These are phyloP conservation scores for Brassica cretica DNA, from an alignment of 345 rosid genomes.

Conservation along the genomic window DNA sequence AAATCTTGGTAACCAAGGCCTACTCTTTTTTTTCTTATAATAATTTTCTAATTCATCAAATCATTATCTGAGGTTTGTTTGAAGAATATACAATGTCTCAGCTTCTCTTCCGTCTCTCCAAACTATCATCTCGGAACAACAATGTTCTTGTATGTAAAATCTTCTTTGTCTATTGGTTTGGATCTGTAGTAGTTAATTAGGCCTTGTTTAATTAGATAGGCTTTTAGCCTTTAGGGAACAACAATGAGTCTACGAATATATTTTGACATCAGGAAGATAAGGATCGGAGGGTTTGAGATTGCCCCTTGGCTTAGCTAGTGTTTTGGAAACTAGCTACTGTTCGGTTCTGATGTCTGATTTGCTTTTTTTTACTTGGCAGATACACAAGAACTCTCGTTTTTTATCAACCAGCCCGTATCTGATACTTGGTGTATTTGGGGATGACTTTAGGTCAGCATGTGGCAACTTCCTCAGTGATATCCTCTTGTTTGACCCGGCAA, in stretches of 20 bases:
- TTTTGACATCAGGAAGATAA: not conserved
- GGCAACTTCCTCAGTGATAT: not conserved
- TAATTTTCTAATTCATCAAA: not conserved
- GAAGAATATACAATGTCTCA: constrained; percentile 1
- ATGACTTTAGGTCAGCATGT: not conserved
- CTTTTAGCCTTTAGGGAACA: not conserved
- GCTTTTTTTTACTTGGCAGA: not conserved
- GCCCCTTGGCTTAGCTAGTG: not conserved
- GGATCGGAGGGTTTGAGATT: not conserved
- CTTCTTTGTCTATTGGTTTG: not conserved
- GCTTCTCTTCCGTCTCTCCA: constrained; percentile 11
- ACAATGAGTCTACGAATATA: not conserved
- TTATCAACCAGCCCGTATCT: not conserved
- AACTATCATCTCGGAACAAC: not conserved
- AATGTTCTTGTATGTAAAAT: not conserved
- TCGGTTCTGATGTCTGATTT: not conserved
- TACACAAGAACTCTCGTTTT: not conserved
- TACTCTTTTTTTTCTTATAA: too few relatives aligned
- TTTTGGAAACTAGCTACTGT: not conserved
- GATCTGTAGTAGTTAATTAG: not conserved
- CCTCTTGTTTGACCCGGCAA: not conserved
- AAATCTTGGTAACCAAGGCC: too few relatives aligned
- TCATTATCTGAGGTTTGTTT: not conserved
- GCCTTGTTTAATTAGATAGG: not conserved
- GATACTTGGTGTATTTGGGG: not conserved